Conservation (phyloP, 352 stramenopile species). For the Pilasporangium apinafurcum region DNA sequence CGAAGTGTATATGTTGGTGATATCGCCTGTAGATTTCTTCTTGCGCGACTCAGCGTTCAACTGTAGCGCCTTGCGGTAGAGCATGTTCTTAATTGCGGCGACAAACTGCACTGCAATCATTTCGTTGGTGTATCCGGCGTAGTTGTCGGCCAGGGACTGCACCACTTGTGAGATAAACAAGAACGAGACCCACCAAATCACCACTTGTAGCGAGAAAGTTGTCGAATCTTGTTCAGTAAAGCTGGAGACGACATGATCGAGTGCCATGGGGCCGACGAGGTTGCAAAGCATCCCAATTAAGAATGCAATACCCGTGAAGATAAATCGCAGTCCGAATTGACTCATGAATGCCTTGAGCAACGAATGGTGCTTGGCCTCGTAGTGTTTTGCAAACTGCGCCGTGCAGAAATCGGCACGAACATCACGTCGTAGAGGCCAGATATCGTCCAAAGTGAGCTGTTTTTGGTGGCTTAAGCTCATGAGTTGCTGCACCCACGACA, state of each 20-base stretch:
- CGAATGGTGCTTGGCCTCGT: constrained; percentile 17
- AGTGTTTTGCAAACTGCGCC: constrained; percentile 8
- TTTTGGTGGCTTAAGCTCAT: constrained; percentile 27
- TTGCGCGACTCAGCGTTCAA: constrained; percentile 25
- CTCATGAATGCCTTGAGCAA: constrained; percentile 16
- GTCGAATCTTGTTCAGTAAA: constrained; percentile 1
- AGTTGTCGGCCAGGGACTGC: constrained; percentile 37
- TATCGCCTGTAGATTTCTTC: constrained; percentile 30
- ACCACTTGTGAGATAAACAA: constrained; percentile 41
- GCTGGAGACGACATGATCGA: constrained; percentile 1
- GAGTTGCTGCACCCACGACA: constrained; percentile 35
- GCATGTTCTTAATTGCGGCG: constrained; percentile 22
- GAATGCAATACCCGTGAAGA: constrained; percentile 23
- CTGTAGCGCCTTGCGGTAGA: constrained; percentile 37
- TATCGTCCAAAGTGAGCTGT: constrained; percentile 28
- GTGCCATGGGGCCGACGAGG: constrained; percentile 30
- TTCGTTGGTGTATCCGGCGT: constrained; percentile 31
- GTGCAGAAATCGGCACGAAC: constrained; percentile 9
- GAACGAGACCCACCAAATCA: constrained; percentile 14
- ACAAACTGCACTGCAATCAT: constrained; percentile 45
- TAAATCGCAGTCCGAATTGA: constrained; percentile 22
- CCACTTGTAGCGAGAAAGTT: not conserved
- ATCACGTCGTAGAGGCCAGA: constrained; percentile 17
- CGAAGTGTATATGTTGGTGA: constrained; percentile 45
- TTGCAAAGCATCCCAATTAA: constrained; percentile 29